These are phyloP conservation scores for Rhodomyrtus tomentosa DNA, from an alignment of 345 rosid species.

Conservation along the genomic window DNA sequence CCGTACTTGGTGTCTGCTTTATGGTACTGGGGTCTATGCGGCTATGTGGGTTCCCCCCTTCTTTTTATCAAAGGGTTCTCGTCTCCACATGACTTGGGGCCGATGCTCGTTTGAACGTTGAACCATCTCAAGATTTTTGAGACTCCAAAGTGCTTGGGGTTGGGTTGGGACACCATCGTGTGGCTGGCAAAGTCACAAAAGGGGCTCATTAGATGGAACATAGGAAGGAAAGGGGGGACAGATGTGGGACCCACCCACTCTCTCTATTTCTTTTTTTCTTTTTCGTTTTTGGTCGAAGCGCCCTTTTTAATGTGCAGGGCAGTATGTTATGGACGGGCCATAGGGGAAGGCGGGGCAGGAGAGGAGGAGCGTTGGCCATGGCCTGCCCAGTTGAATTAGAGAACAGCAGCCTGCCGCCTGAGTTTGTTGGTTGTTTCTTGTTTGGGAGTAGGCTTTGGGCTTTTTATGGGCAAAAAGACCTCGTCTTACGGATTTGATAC, in stretches of 20 bases:
- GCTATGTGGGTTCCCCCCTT: not conserved
- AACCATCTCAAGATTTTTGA: not conserved
- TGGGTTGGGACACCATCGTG: not conserved
- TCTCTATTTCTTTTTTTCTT: no score
- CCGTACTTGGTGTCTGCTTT: not conserved
- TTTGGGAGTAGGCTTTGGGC: no score
- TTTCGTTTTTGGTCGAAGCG: not conserved
- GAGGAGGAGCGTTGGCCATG: no score
- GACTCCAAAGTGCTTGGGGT: not conserved
- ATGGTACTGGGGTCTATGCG: not conserved
- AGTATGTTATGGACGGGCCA: no score
- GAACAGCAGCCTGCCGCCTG: no score
- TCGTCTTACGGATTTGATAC: no score
- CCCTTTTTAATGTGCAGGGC: not conserved
- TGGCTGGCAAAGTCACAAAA: not conserved
- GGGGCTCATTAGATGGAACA: not conserved
- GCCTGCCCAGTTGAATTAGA: no score
- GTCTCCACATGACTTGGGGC: not conserved
- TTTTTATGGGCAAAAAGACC: no score
- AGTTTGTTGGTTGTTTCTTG: no score
- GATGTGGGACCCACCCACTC: not conserved
- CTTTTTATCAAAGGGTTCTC: not conserved
- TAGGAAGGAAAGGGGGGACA: not conserved
- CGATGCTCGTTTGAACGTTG: not conserved
- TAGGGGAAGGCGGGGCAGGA: no score